Percentiles rank a stretch among this genome's conserved stretches.
phyloP scores from a whole-genome alignment of 1,139 yeast genomes.

The Geotrichum carabidarum region DNA sequence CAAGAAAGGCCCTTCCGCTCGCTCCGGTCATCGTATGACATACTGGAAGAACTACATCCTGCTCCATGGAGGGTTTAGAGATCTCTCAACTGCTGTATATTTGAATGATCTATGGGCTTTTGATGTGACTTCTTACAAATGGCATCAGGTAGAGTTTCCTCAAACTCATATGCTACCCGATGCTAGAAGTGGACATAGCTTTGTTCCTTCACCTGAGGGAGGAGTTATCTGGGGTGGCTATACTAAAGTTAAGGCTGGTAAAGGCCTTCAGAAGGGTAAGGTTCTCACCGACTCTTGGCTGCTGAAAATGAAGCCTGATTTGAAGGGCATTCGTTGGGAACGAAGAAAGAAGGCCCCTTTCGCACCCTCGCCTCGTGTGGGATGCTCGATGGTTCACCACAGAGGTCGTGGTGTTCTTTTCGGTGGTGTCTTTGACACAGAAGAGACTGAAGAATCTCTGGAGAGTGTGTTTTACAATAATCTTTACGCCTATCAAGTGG shows the following conservation, averaged over 20 bases:
- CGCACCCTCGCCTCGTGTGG: constrained; percentile 90
- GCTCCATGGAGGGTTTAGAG: constrained; percentile 89
- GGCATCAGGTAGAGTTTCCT: constrained; percentile 88
- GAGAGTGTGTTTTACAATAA: constrained; percentile 82
- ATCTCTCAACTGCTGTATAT: constrained; percentile 76
- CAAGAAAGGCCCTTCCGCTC: constrained; percentile 70
- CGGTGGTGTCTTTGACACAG: constrained; percentile 94
- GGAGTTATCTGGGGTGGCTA: constrained; percentile 90
- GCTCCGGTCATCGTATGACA: constrained; percentile 89
- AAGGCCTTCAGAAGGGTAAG: constrained; percentile 87
- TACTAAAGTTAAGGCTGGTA: constrained; percentile 84
- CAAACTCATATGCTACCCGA: constrained; percentile 78
- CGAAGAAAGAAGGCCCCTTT: constrained; percentile 84
- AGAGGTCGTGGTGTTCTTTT: constrained; percentile 89
- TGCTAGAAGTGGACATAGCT: constrained; percentile 88
- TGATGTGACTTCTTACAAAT: constrained; percentile 81
- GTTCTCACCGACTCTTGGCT: constrained; percentile 86
- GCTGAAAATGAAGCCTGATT: constrained; percentile 79
- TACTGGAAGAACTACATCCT: constrained; percentile 87
- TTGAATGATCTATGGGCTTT: constrained; percentile 86
- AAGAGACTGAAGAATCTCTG: constrained; percentile 88
- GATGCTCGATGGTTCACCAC: constrained; percentile 83
- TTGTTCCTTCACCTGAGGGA: constrained; percentile 78
- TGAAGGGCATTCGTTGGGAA: constrained; percentile 79
- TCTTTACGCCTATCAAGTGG: constrained; percentile 75